Conservation (phyloP, 2,329 filamentous ascomycete genomes). For the Dactylella cylindrospora region DNA sequence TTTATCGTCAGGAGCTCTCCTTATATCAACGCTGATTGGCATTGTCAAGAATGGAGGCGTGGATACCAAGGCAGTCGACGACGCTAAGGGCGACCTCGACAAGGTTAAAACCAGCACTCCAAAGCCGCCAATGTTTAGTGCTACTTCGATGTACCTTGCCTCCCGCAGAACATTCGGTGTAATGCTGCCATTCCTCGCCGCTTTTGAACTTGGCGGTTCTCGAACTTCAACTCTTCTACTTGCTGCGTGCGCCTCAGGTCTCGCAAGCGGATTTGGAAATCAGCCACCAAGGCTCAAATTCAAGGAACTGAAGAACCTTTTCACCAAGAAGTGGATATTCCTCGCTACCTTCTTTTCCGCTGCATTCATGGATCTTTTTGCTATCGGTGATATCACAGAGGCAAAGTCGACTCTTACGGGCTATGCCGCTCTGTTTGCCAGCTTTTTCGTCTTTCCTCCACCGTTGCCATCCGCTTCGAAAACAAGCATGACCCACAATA, state of each 20-base stretch:
- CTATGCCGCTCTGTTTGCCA: slow-evolving; percentile 13
- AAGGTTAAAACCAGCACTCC: slow-evolving; percentile 1
- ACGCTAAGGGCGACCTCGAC: slow-evolving; percentile 15
- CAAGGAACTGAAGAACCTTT: slow-evolving; percentile 19
- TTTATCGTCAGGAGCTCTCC: slow-evolving; percentile 29
- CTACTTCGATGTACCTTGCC: slow-evolving; percentile 3
- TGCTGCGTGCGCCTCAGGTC: slow-evolving; percentile 15
- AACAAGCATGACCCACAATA: not conserved
- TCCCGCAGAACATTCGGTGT: slow-evolving; percentile 18
- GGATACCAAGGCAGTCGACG: slow-evolving; percentile 5
- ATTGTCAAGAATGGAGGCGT: slow-evolving; percentile 23
- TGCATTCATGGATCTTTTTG: slow-evolving; percentile 33
- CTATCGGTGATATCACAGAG: slow-evolving; percentile 26
- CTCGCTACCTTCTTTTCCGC: slow-evolving; percentile 20
- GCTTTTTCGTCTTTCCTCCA: slow-evolving; percentile 20
- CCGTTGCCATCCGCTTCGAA: slow-evolving; percentile 8
- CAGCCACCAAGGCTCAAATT: slow-evolving; percentile 17
- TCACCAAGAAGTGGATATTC: slow-evolving; percentile 31
- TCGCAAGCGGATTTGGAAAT: slow-evolving; percentile 10
- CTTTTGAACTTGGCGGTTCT: slow-evolving; percentile 37
- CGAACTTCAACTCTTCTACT: slow-evolving; percentile 20
- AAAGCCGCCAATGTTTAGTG: slow-evolving; percentile 9
- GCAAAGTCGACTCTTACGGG: slow-evolving; percentile 19
- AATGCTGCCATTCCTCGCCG: slow-evolving; percentile 38
- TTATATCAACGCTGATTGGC: slow-evolving; percentile 28